Conservation (phyloP, 1,284 basidiomycete genomes). For the Malassezia cuniculi region DNA sequence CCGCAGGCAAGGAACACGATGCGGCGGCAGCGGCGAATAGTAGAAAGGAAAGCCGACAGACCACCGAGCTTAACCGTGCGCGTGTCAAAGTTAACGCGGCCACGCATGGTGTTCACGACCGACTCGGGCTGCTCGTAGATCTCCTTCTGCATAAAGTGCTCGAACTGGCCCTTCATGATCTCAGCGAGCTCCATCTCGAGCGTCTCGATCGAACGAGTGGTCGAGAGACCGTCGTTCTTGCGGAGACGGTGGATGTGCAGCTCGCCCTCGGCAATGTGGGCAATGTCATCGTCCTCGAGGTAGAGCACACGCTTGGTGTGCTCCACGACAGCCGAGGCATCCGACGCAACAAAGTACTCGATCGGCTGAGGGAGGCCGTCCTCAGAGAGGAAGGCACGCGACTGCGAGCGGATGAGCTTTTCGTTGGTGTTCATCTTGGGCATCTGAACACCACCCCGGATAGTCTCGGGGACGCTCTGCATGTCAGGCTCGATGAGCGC, state of each 20-base stretch:
- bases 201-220: conserved; percentile 92
- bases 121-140: conserved; percentile 99
- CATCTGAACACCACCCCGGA: conserved; percentile 23
- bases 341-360: conserved; percentile 98
- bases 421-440: conserved; percentile 26
- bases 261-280: conserved; percentile 87
- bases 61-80: conserved; percentile 87
- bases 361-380: conserved; percentile 97
- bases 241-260: conserved; percentile 97
- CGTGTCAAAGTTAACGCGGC: conserved; percentile 95
- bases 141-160: conserved; percentile 99
- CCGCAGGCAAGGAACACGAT: conserved; percentile 97
- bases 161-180: conserved; percentile 99
- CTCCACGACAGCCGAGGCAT: conserved; percentile 89
- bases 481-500: conserved; percentile 7
- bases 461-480: conserved; percentile 2
- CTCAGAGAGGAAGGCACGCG: conserved; percentile 94
- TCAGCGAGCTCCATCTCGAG: conserved; percentile 97
- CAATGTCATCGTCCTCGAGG: conserved; percentile 97
- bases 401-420: conserved; percentile 87
- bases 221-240: conserved; percentile 60
- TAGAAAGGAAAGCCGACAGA: conserved; percentile 82
- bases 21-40: conserved; percentile 84
- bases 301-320: conserved; percentile 98
- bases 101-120: conserved; percentile 99